A percentile compares a stretch with the other conserved stretches of the same genome.
phyloP scores from a whole-genome alignment of 805 yeast genomes.

The Lipomyces spencermartinsiae region DNA sequence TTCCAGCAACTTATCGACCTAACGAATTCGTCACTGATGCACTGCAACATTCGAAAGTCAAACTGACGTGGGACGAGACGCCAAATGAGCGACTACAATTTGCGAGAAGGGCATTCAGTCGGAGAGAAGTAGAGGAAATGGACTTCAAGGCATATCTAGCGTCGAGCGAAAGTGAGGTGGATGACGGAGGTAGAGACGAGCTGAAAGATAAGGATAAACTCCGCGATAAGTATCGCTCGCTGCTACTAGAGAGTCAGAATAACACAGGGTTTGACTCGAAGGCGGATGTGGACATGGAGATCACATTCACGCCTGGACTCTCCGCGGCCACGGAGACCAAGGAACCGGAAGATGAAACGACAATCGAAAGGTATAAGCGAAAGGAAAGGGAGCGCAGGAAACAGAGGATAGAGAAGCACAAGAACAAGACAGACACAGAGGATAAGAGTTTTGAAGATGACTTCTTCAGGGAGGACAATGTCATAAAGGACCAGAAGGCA shows the following conservation, averaged over 20 bases:
- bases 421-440: constrained; percentile 55
- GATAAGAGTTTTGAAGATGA: constrained; percentile 50
- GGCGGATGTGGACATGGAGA: constrained; percentile 87
- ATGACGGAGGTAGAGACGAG: constrained; percentile 50
- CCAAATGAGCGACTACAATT: constrained; percentile 84
- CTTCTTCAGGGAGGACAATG: constrained; percentile 44
- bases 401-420: constrained; percentile 74
- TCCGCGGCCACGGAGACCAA: constrained; percentile 51
- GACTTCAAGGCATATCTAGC: constrained; percentile 93
- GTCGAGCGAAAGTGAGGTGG: constrained; percentile 66
- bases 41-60: constrained; percentile 93
- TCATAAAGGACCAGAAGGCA: constrained; percentile 38
- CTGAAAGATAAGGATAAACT: constrained; percentile 40
- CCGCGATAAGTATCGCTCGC: constrained; percentile 66
- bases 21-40: constrained; percentile 89
- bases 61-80: constrained; percentile 98
- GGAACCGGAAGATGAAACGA: constrained; percentile 61
- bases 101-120: constrained; percentile 81
- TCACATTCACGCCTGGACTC: constrained; percentile 91
- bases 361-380: constrained; percentile 79
- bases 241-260: constrained; percentile 50
- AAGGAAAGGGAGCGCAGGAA: constrained; percentile 91
- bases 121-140: constrained; percentile 67
- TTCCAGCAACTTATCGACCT: constrained; percentile 84
- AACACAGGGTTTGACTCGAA: constrained; percentile 49